Conservation (phyloP, 345 rosid species). For the Luvunga scandens region DNA sequence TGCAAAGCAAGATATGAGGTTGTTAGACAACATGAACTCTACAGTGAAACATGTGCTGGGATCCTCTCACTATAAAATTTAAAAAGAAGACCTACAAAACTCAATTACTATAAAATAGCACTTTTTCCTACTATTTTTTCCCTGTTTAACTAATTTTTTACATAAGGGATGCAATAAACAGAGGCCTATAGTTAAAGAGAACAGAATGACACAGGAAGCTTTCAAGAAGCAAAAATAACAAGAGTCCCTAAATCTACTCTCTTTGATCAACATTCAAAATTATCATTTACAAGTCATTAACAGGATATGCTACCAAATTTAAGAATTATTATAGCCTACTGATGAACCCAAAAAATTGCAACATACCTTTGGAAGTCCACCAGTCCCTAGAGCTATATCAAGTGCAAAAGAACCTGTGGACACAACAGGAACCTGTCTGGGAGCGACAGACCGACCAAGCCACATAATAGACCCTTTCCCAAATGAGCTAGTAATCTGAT, state of each 20-base stretch:
- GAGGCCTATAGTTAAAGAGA: neutral
- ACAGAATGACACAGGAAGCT: neutral
- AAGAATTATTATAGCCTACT: neutral
- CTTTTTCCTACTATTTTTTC: neutral
- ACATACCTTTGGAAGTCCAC: constrained; percentile 96
- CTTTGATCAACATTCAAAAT: neutral
- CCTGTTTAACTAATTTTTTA: neutral
- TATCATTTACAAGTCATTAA: neutral
- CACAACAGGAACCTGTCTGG: constrained; percentile 70
- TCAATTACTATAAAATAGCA: neutral
- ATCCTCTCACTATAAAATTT: neutral
- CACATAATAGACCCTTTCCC: constrained; percentile 97
- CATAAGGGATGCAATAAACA: neutral
- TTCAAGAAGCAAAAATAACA: neutral
- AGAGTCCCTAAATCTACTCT: neutral
- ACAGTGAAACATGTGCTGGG: neutral
- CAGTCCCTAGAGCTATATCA: constrained; percentile 79
- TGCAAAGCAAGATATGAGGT: neutral
- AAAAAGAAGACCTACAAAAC: neutral
- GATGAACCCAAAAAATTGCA: neutral
- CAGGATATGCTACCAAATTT: neutral
- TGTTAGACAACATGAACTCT: neutral
- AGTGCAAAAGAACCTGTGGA: constrained; percentile 91
- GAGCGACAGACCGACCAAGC: constrained; percentile 70
- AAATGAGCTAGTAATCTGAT: constrained; percentile 74